Conservation (phyloP, 2,329 filamentous ascomycete species). For the Penicillium sumatraense region DNA sequence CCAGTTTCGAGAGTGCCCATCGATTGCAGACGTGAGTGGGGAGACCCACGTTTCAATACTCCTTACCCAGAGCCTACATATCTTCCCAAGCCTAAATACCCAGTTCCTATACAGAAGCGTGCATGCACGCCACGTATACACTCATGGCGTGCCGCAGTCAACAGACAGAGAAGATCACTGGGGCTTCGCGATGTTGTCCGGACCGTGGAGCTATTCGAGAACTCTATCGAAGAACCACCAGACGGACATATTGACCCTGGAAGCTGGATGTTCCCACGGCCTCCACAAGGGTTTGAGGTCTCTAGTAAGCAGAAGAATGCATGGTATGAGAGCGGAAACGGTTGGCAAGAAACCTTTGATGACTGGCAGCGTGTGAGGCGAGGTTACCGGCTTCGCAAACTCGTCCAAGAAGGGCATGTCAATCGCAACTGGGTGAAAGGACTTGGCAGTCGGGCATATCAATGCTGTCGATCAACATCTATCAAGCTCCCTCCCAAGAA, state of each 20-base stretch:
- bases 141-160: constrained; percentile 46
- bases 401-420: constrained; percentile 39
- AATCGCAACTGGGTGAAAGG: constrained; percentile 40
- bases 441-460: constrained; percentile 27
- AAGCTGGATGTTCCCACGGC: constrained; percentile 46
- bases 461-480: constrained; percentile 22
- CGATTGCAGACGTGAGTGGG: constrained; percentile 35
- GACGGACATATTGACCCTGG: constrained; percentile 46
- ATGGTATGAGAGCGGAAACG: constrained; percentile 45
- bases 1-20: constrained; percentile 41
- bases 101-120: constrained; percentile 18
- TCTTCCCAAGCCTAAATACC: constrained; percentile 33
- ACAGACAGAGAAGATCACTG: constrained; percentile 35
- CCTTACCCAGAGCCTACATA: constrained; percentile 30
- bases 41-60: constrained; percentile 42
- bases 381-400: constrained; percentile 43
- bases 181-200: constrained; percentile 36
- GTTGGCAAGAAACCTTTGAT: constrained; percentile 45
- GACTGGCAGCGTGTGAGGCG: constrained; percentile 44
- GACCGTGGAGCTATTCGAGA: constrained; percentile 37
- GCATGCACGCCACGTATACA: constrained; percentile 37
- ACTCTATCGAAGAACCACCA: constrained; percentile 43
- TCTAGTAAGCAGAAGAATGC: constrained; percentile 40
- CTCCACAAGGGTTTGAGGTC: constrained; percentile 43
- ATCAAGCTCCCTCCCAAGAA: constrained; percentile 13